These are phyloP conservation scores for Pythium plurisporium DNA, from an alignment of 352 stramenopile genomes.

Conservation along the genomic window DNA sequence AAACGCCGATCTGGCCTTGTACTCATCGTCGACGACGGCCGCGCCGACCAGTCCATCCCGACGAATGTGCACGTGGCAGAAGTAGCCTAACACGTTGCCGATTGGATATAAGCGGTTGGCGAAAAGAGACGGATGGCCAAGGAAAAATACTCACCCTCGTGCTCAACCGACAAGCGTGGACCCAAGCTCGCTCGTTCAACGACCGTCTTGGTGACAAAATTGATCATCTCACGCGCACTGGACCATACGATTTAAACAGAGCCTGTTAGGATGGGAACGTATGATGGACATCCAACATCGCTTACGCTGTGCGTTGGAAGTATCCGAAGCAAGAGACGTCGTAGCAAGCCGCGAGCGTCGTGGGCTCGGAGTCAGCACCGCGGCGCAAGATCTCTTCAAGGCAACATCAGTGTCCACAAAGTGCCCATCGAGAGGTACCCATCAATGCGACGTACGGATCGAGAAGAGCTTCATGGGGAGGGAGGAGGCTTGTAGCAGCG, in stretches of 20 bases:
- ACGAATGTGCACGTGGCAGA: neutral
- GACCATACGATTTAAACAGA: no score
- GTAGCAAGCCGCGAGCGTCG: neutral
- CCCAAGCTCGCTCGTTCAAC: neutral
- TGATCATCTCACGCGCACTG: slow-evolving; percentile 1
- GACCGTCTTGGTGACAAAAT: neutral
- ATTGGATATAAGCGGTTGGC: neutral
- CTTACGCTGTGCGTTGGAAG: neutral
- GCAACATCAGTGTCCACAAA: neutral
- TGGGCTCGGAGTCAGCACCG: neutral
- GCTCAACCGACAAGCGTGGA: neutral
- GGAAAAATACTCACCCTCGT: neutral
- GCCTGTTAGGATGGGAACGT: neutral
- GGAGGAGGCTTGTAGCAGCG: neutral
- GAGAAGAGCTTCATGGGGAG: neutral
- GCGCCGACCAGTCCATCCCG: neutral
- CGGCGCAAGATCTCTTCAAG: neutral
- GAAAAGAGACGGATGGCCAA: neutral
- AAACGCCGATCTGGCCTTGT: slow-evolving; percentile 96
- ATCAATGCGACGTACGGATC: neutral
- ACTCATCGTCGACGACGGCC: slow-evolving; percentile 60
- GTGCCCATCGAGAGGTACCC: no score
- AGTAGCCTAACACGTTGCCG: neutral
- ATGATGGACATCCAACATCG: neutral
- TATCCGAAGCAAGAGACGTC: neutral